Base-by-base conservation (phyloP, 441 rosid genomes). In the Theobroma grandiflorum region DNA sequence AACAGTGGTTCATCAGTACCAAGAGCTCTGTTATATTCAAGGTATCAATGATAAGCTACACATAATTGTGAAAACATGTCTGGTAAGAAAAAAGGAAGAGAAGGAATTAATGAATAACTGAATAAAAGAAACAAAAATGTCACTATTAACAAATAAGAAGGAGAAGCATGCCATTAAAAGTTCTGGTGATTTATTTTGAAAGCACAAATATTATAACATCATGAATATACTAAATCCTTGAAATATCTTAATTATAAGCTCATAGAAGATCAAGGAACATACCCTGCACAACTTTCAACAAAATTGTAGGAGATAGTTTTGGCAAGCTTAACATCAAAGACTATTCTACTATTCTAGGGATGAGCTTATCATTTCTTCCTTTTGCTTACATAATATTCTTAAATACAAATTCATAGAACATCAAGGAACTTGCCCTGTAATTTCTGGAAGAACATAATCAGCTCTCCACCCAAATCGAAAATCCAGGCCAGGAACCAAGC, bases 381-480 rank as follows among this genome's bases (percentile, higher is more conserved):
- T 72, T 31, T 45, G 18, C 47, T 10, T 40, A 37, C 18, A 35
- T 53, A 52, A 10, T n/a, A 11, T 53, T 72, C 58, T 38, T 16
- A 62, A 49, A 12, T 12, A 49, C 37, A 37, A 9, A n/a, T 78
- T 70, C 8, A 64, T 62, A 45, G 77, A 84, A 76, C 79, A 75
- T 62, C 64, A 79, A 79, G 67, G 71, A 81, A 88, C 94, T 85
- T 90, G 42, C 99, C 99, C 98, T 2, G 94, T 89, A 79, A 93
- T 52, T 84, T 96, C 98, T 0, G 97, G 99, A 81, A 96, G 84
- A 80, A 95, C 90, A 80, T 89, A 96, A 85, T 96, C 98, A 67
- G 98, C 99, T 83, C 88, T 92, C 98, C 98, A 95, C 12, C 96
- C 94, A 80, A 96, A 92, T 68, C 97, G 92, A 7, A 96, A 84